phyloP scores from a whole-genome alignment of 148 eudicot genomes.

The Nepenthes mirabilis region DNA sequence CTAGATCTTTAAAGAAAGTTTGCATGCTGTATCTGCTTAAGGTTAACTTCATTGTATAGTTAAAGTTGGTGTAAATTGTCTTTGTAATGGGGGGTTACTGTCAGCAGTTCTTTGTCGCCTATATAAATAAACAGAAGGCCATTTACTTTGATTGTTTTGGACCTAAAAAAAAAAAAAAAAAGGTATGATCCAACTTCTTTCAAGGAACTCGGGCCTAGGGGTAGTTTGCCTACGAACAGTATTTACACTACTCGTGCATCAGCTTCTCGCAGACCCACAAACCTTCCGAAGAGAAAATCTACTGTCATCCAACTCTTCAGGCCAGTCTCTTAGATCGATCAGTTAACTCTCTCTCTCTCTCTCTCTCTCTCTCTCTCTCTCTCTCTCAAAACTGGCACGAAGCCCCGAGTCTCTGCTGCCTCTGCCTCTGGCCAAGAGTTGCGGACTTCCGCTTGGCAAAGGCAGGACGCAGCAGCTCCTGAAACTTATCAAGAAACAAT shows the following conservation, averaged over 20 bases:
- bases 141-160: too few species aligned
- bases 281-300: conserved; percentile 13
- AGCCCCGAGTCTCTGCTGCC: conserved; percentile 96
- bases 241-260: conserved; percentile 34
- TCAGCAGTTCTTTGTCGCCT: too few species aligned
- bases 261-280: conserved; percentile 12
- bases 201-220: too few species aligned
- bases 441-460: conserved; percentile 47
- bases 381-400: conserved; percentile 91
- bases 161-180: too few species aligned
- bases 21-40: too few species aligned
- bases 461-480: conserved; percentile 58
- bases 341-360: conserved; percentile 14
- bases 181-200: too few species aligned
- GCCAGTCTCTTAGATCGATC: not conserved
- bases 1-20: too few species aligned
- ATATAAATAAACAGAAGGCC: too few species aligned
- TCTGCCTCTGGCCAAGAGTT: conserved; percentile 62
- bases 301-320: conserved; percentile 9
- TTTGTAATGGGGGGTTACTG: too few species aligned
- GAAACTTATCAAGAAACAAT: conserved; percentile 63
- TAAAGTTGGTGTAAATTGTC: too few species aligned
- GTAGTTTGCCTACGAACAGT: conserved; percentile 31
- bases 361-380: conserved; percentile 7
- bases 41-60: too few species aligned